Percentiles rank a stretch among this genome's conserved stretches.
phyloP scores from a whole-genome alignment of 345 rosid genomes.

The Linum usitatissimum region DNA sequence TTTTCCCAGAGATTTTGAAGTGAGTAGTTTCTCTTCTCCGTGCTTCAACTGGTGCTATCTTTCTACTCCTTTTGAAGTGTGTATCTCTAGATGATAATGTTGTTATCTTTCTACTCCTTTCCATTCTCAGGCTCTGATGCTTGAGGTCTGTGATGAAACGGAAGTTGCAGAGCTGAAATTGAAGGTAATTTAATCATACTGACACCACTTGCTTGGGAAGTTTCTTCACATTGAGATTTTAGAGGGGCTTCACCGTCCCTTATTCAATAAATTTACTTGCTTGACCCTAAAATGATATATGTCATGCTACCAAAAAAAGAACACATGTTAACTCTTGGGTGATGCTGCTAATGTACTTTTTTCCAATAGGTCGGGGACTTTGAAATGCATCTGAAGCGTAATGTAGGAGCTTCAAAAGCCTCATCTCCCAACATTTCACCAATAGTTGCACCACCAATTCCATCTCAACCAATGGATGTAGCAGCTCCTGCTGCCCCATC shows the following conservation, averaged over 20 bases:
- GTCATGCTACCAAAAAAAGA: background rate
- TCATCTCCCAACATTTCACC: conserved; percentile 53
- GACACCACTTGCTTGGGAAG: background rate
- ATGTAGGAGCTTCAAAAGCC: conserved; percentile 40
- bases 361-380: conserved; percentile 68
- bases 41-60: background rate
- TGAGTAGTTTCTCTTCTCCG: conserved; percentile 12
- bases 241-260: no score
- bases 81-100: conserved; percentile 10
- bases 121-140: conserved; percentile 48
- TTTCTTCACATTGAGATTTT: background rate
- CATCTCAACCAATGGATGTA: conserved; percentile 57
- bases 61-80: no score
- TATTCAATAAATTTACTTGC: no score
- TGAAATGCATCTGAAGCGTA: conserved; percentile 81
- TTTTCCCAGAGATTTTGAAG: conserved; percentile 82
- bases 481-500: conserved; percentile 34
- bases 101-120: conserved; percentile 11
- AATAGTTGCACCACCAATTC: conserved; percentile 67
- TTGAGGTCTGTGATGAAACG: conserved; percentile 93
- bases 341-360: background rate
- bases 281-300: background rate
- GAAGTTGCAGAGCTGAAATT: conserved; percentile 80
- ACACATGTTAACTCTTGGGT: background rate
- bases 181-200: conserved; percentile 45